Base-by-base conservation (phyloP, 2,329 filamentous ascomycete species). In the Claviceps maximensis region DNA sequence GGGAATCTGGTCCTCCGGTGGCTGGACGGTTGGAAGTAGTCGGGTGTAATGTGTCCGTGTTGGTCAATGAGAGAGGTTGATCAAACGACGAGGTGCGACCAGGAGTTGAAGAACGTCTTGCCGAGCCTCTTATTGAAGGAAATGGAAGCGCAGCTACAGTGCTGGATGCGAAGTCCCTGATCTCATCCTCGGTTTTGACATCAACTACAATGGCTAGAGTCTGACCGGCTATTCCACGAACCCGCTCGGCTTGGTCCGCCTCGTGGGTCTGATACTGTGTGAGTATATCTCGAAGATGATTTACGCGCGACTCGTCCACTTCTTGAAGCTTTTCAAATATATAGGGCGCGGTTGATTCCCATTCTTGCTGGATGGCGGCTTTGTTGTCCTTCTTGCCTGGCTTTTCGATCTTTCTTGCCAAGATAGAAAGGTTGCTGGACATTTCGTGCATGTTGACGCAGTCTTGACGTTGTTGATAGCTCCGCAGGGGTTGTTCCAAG, bases 231-330 rank as follows among this genome's bases (percentile, higher is more conserved):
- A 84, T 82, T 55, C 81, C 74, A 57, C 88, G 82, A 56, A 78
- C 83, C 54, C 86, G 80, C 67, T 95, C 87, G 17, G 91, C 82
- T 60, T 87, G 82, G 64, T 98, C 93, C 29, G 88, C 80, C 67
- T 97, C 91, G 65, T 95, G 86, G 0, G 93, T 98, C 68, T 95
- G 84, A 61, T 91, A 86, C 63, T 96, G 90, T 1, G 93, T 97
- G 55, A 98, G 77, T 42, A 87, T 80, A 68, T 97, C 91, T 56
- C 91, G 86, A 55, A 98, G 75, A 63, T 94, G 86, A 67, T 96
- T 95, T 59, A 94, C 74, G 53, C 93, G 82, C 60, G 80, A 84
- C 71, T 98, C 93, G 64, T 98, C 93, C 33, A 94, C 74, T 6
- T 87, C 85, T 67, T 98, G 93, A 27, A 98, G 79, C 56, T 84